Conservation (phyloP, 768 basidiomycete genomes). For the Cystoderma amianthinum region DNA sequence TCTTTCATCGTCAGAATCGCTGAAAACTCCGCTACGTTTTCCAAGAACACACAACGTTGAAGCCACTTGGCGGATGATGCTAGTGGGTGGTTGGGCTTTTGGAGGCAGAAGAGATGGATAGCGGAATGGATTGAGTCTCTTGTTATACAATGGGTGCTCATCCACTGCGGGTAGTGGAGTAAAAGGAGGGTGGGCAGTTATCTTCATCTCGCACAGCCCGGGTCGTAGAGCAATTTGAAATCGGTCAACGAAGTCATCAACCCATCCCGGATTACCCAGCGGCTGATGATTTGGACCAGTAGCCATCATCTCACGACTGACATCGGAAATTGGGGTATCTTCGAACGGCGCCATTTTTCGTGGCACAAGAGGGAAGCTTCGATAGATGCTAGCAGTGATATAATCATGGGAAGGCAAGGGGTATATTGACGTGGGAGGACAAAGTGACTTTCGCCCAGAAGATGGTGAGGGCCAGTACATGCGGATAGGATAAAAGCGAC, state of each 20-base stretch:
- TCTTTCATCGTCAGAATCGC: too few relatives aligned
- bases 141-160: background rate
- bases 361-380: too few relatives aligned
- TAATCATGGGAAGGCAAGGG: background rate
- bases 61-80: background rate
- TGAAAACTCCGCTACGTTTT: too few relatives aligned
- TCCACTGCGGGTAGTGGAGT: background rate
- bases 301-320: background rate
- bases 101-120: background rate
- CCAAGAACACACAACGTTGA: background rate
- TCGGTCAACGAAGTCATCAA: too few relatives aligned
- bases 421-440: background rate
- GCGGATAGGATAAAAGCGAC: background rate
- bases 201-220: too few relatives aligned
- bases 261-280: background rate
- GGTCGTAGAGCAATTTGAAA: too few relatives aligned
- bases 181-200: background rate
- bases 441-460: too few relatives aligned
- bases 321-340: background rate
- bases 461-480: background rate
- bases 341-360: too few relatives aligned
- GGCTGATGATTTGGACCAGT: background rate
- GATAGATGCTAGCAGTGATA: too few relatives aligned
- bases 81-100: background rate
- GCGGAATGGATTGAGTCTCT: background rate